Base-by-base conservation (phyloP, 441 rosid genomes). In the Croton laevigatus region DNA sequence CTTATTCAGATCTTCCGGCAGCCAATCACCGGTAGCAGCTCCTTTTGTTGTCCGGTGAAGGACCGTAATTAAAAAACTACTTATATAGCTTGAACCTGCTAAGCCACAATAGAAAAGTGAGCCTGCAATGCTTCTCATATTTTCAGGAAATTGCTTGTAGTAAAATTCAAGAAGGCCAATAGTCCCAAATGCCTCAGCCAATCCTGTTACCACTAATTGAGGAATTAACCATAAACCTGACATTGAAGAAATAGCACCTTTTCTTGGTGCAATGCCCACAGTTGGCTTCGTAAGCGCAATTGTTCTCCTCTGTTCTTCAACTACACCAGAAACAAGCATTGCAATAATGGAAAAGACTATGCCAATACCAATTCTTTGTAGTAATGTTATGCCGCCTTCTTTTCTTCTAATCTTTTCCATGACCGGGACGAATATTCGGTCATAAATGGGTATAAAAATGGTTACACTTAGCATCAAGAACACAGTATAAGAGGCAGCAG, bases 91-190 rank as follows among this genome's bases (percentile, higher is more conserved):
- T 12, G 91, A 79, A 10, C 76, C 84, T 23, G 95, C 93, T 37
- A 53, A 11, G 32, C 89, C 91, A 3, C 91, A 89, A 13, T 77
- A 88, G 66, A 64, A 86, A 51, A 91, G 70, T 3, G 95, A 85
- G 60, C 97, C 95, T 0, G 86, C 97, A 23, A 91, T 80, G 80
- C 91, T 91, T 73, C 89, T 89, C 97, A 91, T 91, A 80, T 90
- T 87, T 78, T 90, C 97, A 0, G 92, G 97, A 65, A 90, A 88
- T 69, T 87, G 97, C 85, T 87, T 91, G 85, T 87, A 91, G 77
- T 85, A 89, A 71, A 91, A 89, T 71, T 91, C 97, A 22, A 84
- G 70, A 65, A 77, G 88, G 57, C 93, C 97, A 3, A 89, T 68
- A 0, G 87, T 67, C 22, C 83, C 76, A 48, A 89, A 88, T 8